These are phyloP conservation scores for Stipa capillata DNA, from an alignment of 176 grass and related monocot genomes.

Conservation along the genomic window DNA sequence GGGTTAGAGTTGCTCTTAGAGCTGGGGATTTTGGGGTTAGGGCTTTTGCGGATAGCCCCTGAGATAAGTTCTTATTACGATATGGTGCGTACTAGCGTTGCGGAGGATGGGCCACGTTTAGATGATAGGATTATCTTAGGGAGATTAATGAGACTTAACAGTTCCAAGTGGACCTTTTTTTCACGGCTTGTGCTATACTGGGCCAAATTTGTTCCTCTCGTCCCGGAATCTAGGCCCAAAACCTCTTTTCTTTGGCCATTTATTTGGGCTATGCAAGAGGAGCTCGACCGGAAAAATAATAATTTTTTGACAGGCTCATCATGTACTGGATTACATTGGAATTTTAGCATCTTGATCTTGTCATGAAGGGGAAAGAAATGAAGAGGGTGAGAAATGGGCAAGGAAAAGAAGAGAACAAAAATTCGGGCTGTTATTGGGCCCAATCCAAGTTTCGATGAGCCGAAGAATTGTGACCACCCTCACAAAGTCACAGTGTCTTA, in stretches of 20 bases:
- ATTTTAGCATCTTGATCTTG: neutral
- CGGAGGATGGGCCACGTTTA: neutral
- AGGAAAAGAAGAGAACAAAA: neutral
- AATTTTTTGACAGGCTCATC: no score
- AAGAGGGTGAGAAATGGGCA: neutral
- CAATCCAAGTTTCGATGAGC: no score
- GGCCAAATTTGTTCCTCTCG: no score
- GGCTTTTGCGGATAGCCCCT: constrained; percentile 38
- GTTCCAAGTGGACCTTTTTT: no score
- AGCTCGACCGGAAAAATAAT: no score
- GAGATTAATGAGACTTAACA: neutral
- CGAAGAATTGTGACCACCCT: neutral
- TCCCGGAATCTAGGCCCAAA: no score
- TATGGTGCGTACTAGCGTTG: neutral
- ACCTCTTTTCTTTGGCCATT: no score
- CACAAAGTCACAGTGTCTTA: no score
- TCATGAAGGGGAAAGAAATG: neutral
- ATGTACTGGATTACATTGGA: no score
- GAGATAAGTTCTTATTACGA: neutral
- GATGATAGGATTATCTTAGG: neutral
- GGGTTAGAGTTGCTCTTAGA: neutral
- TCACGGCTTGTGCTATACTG: no score
- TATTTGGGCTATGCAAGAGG: no score
- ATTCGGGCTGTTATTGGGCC: neutral
- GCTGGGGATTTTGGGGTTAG: constrained; percentile 44